These are phyloP conservation scores for Leccinum arenicola DNA, from an alignment of 768 basidiomycete species.

Conservation along the genomic window DNA sequence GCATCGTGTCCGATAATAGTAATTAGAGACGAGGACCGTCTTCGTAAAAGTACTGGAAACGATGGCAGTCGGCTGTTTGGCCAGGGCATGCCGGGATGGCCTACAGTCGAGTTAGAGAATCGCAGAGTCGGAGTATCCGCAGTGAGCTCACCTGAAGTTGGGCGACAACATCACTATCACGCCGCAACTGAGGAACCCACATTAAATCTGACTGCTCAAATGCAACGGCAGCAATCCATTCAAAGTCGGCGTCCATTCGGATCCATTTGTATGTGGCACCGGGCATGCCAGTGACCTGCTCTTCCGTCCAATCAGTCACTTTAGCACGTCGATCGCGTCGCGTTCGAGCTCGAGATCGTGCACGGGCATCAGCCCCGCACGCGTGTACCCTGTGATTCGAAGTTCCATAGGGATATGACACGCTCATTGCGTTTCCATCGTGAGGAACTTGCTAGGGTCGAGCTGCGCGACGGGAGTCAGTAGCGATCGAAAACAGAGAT, in stretches of 20 bases:
- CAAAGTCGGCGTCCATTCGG: slow-evolving; percentile 97
- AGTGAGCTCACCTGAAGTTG: slow-evolving; percentile 79
- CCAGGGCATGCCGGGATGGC: slow-evolving; percentile 76
- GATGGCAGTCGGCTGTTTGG: slow-evolving; percentile 77
- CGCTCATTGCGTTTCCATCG: slow-evolving; percentile 38
- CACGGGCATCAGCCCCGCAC: slow-evolving; percentile 22
- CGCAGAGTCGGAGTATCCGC: not conserved
- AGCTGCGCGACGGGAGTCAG: slow-evolving; percentile 15
- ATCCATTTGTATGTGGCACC: slow-evolving; percentile 99
- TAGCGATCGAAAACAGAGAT: not conserved
- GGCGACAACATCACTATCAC: slow-evolving; percentile 95
- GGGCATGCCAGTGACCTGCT: slow-evolving; percentile 69
- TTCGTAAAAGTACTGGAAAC: slow-evolving; percentile 91
- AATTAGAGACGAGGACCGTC: slow-evolving; percentile 91
- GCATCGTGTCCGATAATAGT: slow-evolving; percentile 93
- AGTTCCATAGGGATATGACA: slow-evolving; percentile 53
- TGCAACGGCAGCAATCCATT: slow-evolving; percentile 92
- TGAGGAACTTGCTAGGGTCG: slow-evolving; percentile 29
- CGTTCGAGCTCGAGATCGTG: slow-evolving; percentile 3
- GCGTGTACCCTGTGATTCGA: slow-evolving; percentile 38
- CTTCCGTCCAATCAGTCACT: slow-evolving; percentile 97
- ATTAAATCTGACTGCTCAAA: slow-evolving; percentile 98
- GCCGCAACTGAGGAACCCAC: slow-evolving; percentile 96
- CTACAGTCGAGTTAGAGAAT: slow-evolving; percentile 41
- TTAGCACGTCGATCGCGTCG: slow-evolving; percentile 38